These are phyloP conservation scores for Diaporthe longicolla DNA, from an alignment of 2,329 filamentous ascomycete genomes.

Conservation along the genomic window DNA sequence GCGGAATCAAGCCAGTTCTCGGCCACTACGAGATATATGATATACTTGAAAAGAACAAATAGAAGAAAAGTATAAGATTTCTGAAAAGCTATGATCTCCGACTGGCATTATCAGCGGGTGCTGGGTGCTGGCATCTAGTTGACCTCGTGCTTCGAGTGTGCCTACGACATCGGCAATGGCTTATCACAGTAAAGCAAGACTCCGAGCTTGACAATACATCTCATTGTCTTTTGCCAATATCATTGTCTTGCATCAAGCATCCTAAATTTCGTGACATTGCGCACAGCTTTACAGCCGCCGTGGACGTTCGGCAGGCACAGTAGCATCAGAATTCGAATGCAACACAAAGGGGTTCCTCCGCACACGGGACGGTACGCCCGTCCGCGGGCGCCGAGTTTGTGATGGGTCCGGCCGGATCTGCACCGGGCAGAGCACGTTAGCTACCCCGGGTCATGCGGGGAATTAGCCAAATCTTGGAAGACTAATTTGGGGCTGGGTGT, in stretches of 20 bases:
- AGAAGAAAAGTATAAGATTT: not conserved
- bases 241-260: not conserved
- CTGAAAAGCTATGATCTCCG: not conserved
- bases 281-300: not conserved
- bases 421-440: constrained; percentile 1
- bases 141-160: not conserved
- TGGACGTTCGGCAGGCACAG: not conserved
- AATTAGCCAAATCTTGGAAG: not conserved
- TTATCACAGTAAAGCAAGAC: not conserved
- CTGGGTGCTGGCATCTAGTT: not conserved
- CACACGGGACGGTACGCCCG: constrained; percentile 11
- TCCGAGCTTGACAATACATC: not conserved
- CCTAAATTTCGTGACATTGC: not conserved
- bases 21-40: not conserved
- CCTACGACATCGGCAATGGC: too few relatives aligned
- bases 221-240: too few relatives aligned
- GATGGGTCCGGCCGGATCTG: constrained; percentile 27
- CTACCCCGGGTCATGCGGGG: constrained; percentile 22
- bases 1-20: not conserved
- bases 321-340: not conserved
- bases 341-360: constrained; percentile 4
- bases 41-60: not conserved
- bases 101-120: not conserved
- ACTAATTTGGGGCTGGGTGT: not conserved
- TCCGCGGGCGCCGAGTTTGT: constrained; percentile 32